These are phyloP conservation scores for Beta vulgaris DNA, from an alignment of 148 eudicot species.

Conservation along the genomic window DNA sequence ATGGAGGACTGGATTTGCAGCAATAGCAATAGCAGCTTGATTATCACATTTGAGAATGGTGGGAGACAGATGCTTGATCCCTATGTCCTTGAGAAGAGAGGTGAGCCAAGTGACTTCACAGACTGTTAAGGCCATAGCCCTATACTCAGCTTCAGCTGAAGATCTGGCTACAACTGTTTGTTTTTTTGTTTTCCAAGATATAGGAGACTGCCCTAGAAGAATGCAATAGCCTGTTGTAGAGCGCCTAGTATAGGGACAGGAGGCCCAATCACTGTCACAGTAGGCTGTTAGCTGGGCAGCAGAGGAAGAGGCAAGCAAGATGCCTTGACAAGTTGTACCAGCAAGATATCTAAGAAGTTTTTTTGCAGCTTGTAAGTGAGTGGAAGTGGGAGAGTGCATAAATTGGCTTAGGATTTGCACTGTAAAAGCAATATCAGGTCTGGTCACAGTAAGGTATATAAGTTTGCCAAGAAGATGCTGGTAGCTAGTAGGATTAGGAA, in stretches of 20 bases:
- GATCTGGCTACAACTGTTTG: neutral
- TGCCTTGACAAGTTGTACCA: no score
- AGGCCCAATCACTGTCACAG: neutral
- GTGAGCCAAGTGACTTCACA: constrained; percentile 2
- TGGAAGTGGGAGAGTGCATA: no score
- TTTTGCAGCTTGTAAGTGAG: no score
- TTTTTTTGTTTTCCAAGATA: neutral
- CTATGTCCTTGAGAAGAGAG: neutral
- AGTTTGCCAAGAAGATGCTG: no score
- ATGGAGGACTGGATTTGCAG: neutral
- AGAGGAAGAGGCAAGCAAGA: no score
- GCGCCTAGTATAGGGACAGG: neutral
- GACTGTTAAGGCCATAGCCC: neutral
- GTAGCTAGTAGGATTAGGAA: no score
- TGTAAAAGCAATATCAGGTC: no score
- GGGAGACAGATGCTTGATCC: neutral
- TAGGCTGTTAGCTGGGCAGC: neutral
- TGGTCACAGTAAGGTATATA: no score
- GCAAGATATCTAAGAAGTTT: no score
- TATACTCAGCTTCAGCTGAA: neutral
- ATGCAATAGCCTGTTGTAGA: neutral
- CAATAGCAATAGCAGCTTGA: neutral
- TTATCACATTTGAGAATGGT: neutral
- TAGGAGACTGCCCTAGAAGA: neutral
- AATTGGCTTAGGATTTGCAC: no score